These are phyloP conservation scores for Paulownia fortunei DNA, from an alignment of 257 asterid species.

Conservation along the genomic window DNA sequence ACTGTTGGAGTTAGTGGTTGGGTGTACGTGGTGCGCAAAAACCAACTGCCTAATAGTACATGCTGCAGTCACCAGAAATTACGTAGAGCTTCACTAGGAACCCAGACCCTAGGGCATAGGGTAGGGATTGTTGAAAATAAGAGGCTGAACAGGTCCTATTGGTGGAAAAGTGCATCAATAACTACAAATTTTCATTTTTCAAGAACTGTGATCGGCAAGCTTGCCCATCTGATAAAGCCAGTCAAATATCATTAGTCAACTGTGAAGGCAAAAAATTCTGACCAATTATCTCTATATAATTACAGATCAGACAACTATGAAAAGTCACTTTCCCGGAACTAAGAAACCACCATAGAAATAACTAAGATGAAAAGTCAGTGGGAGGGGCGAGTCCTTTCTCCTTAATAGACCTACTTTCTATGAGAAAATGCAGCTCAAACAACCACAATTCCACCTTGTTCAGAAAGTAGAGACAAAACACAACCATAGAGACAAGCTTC, in stretches of 20 bases:
- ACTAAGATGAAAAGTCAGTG: background rate
- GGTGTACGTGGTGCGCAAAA: background rate
- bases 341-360: background rate
- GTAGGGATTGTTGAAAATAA: background rate
- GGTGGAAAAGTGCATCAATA: background rate
- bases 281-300: background rate
- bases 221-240: background rate
- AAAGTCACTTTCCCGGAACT: conserved; percentile 7
- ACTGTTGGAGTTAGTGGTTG: background rate
- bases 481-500: conserved; percentile 12
- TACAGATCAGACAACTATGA: background rate
- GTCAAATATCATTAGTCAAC: background rate
- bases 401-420: background rate
- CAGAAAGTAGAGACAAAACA: background rate
- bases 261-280: background rate
- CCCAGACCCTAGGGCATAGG: background rate
- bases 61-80: background rate
- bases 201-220: background rate
- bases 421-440: conserved; percentile 19
- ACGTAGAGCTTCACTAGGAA: background rate
- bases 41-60: background rate
- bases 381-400: background rate
- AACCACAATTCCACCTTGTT: background rate
- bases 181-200: background rate
- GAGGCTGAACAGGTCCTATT: background rate